phyloP scores from a whole-genome alignment of 2,329 filamentous ascomycete species.

The Verticillium zaregamsianum region DNA sequence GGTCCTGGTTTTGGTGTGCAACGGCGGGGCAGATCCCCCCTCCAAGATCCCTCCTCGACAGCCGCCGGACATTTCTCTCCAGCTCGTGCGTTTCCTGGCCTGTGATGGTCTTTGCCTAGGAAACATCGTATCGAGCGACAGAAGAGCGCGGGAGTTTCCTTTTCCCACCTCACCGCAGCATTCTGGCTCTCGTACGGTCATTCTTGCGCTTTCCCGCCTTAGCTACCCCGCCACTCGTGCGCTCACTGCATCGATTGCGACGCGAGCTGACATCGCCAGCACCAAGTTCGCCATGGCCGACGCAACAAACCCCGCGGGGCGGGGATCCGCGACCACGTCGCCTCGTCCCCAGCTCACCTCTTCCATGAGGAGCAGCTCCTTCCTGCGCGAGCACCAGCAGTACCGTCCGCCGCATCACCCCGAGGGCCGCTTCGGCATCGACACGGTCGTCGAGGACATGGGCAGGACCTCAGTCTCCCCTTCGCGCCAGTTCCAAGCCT shows the following conservation, averaged over 20 bases:
- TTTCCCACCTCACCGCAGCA: background rate
- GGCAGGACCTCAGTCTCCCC: conserved; percentile 32
- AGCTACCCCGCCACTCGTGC: conserved; percentile 3
- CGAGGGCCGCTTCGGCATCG: conserved; percentile 57
- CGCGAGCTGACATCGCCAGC: background rate
- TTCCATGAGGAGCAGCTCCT: conserved; percentile 57
- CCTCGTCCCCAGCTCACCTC: conserved; percentile 44
- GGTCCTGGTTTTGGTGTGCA: background rate
- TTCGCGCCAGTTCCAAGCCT: conserved; percentile 41
- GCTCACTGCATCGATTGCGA: background rate
- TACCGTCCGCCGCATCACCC: conserved; percentile 52
- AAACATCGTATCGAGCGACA: background rate
- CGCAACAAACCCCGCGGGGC: conserved; percentile 20
- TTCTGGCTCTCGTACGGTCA: background rate
- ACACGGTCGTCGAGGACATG: conserved; percentile 58
- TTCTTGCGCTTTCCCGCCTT: background rate
- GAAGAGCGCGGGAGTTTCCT: background rate
- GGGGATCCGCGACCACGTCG: conserved; percentile 20
- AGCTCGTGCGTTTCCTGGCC: background rate
- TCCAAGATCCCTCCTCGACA: background rate
- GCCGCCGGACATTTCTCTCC: background rate
- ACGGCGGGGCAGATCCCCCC: background rate
- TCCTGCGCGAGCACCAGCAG: conserved; percentile 59
- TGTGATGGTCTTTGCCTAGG: background rate
- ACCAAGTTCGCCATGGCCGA: conserved; percentile 24